A percentile compares a stretch with the other conserved stretches of the same genome.
phyloP scores from a whole-genome alignment of 768 basidiomycete genomes.

The Brasilioporus rufonigricans region DNA sequence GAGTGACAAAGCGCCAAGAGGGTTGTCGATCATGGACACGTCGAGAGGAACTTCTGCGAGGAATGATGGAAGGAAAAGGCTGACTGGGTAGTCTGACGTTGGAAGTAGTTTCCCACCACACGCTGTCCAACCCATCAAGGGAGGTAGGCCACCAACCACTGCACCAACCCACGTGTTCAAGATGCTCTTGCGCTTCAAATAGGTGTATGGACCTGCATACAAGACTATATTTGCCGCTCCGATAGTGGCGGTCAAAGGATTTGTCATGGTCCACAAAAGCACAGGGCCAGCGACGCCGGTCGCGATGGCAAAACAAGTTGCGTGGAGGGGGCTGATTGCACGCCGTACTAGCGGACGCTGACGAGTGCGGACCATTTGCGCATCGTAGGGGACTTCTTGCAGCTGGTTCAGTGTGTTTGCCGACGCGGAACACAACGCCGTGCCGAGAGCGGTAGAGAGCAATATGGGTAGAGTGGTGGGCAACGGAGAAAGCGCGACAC shows the following conservation, averaged over 20 bases:
- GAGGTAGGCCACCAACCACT: slow-evolving; percentile 89
- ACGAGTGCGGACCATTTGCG: slow-evolving; percentile 92
- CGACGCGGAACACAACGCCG: slow-evolving; percentile 85
- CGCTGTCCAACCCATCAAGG: slow-evolving; percentile 98
- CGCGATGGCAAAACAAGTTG: slow-evolving; percentile 68
- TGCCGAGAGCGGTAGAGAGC: slow-evolving; percentile 84
- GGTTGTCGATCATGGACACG: slow-evolving; percentile 64
- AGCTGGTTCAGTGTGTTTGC: slow-evolving; percentile 96
- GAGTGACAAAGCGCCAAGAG: slow-evolving; percentile 75
- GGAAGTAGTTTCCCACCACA: slow-evolving; percentile 80
- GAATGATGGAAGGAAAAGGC: slow-evolving; percentile 62
- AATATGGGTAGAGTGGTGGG: slow-evolving; percentile 82
- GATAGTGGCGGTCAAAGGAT: slow-evolving; percentile 80
- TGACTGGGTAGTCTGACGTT: slow-evolving; percentile 53
- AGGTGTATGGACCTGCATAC: slow-evolving; percentile 92
- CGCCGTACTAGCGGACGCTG: slow-evolving; percentile 82
- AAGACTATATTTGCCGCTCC: slow-evolving; percentile 83
- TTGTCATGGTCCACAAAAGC: slow-evolving; percentile 79
- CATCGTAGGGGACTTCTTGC: slow-evolving; percentile 93
- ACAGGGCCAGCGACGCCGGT: slow-evolving; percentile 80
- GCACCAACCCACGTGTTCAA: slow-evolving; percentile 94
- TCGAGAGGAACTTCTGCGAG: slow-evolving; percentile 43
- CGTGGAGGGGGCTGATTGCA: slow-evolving; percentile 84
- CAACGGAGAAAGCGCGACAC: slow-evolving; percentile 89
- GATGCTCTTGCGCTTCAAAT: slow-evolving; percentile 79